Conservation (phyloP, 2,329 filamentous ascomycete species). For the Aspergillus tubingensis region DNA sequence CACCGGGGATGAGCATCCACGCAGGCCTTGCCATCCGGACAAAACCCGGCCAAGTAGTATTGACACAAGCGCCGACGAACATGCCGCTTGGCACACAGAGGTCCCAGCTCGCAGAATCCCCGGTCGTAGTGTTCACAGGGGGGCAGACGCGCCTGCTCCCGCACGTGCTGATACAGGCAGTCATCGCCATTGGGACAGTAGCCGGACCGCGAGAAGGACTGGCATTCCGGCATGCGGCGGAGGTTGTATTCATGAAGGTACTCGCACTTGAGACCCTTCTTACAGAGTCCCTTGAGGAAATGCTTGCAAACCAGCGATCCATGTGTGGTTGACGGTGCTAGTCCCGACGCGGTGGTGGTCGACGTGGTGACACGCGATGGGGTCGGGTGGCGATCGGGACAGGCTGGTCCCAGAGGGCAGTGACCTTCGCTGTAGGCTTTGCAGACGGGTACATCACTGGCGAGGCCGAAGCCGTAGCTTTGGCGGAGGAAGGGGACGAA, state of each 20-base stretch:
- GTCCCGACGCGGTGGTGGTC: slow-evolving; percentile 45
- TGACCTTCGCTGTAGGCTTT: slow-evolving; percentile 82
- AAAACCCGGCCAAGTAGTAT: slow-evolving; percentile 92
- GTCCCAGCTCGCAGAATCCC: slow-evolving; percentile 91
- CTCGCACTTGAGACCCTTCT: slow-evolving; percentile 95
- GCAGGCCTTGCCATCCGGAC: slow-evolving; percentile 77
- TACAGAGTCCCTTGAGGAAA: slow-evolving; percentile 95
- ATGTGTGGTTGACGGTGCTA: slow-evolving; percentile 44
- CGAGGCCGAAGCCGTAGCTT: slow-evolving; percentile 81
- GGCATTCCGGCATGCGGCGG: slow-evolving; percentile 97
- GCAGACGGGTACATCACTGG: slow-evolving; percentile 77
- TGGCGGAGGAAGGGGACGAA: slow-evolving; percentile 83
- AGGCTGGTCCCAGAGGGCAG: slow-evolving; percentile 81
- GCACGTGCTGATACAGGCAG: slow-evolving; percentile 89
- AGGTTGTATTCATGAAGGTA: slow-evolving; percentile 99
- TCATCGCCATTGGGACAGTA: slow-evolving; percentile 98
- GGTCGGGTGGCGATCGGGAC: slow-evolving; percentile 76
- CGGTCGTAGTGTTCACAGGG: slow-evolving; percentile 90
- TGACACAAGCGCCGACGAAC: slow-evolving; percentile 77
- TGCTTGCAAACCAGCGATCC: slow-evolving; percentile 89
- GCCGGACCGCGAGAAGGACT: slow-evolving; percentile 89
- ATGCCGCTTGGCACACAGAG: slow-evolving; percentile 84
- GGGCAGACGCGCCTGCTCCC: slow-evolving; percentile 75
- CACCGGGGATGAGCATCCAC: slow-evolving; percentile 80
- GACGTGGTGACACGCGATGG: slow-evolving; percentile 48